phyloP scores from a whole-genome alignment of 768 basidiomycete genomes.

The Tricholoma sp. region DNA sequence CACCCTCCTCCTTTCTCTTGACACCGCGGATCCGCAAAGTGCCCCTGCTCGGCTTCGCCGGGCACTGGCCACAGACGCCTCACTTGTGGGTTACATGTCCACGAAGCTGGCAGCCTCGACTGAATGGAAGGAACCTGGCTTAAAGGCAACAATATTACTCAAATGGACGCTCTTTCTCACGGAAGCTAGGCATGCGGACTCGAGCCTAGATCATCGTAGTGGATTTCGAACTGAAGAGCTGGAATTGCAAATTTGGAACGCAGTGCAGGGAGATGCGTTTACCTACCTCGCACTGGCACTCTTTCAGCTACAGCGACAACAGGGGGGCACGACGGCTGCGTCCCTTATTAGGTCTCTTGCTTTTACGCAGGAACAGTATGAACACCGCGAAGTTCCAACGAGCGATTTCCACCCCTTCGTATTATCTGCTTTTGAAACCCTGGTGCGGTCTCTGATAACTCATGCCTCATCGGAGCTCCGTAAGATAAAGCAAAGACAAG shows the following conservation, averaged over 20 bases:
- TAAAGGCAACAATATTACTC: conserved; percentile 71
- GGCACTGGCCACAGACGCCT: conserved; percentile 39
- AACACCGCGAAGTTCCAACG: conserved; percentile 39
- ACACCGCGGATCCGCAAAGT: conserved; percentile 54
- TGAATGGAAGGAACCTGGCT: conserved; percentile 63
- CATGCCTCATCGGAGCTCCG: conserved; percentile 78
- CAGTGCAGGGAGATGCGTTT: conserved; percentile 81
- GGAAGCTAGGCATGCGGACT: conserved; percentile 65
- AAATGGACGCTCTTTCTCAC: conserved; percentile 88
- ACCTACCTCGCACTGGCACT: conserved; percentile 61
- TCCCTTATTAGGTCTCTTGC: conserved; percentile 30
- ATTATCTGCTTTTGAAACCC: conserved; percentile 61
- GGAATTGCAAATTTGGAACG: conserved; percentile 77
- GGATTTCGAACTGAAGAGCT: conserved; percentile 76
- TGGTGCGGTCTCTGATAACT: conserved; percentile 66
- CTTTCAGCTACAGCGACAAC: conserved; percentile 47
- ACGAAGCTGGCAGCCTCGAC: conserved; percentile 46
- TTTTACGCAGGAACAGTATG: conserved; percentile 34
- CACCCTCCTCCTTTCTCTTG: conserved; percentile 59
- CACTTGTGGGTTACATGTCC: conserved; percentile 53
- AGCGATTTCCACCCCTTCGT: conserved; percentile 51
- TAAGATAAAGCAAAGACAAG: conserved; percentile 87
- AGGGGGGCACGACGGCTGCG: conserved; percentile 27
- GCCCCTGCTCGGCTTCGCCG: conserved; percentile 41
- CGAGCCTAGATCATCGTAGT: conserved; percentile 54